These are phyloP conservation scores for Cucurbita argyrosperma DNA, from an alignment of 306 rosid species.

Conservation along the genomic window DNA sequence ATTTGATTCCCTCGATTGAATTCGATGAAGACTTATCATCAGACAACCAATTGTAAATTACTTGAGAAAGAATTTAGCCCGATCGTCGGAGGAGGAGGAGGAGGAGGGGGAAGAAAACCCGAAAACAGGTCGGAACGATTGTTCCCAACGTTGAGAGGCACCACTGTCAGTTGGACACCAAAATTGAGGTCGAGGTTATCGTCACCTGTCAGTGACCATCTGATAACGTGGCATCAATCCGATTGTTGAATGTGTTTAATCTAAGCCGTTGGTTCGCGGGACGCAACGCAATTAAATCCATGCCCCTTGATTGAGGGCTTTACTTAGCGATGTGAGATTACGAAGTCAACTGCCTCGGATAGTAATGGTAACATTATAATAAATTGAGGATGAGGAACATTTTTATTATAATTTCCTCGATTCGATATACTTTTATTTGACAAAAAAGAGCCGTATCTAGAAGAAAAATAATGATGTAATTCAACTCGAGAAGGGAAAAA, in stretches of 20 bases:
- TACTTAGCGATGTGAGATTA: neutral
- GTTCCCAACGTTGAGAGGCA: neutral
- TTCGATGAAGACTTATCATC: neutral
- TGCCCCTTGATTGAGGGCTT: neutral
- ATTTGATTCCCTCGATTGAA: neutral
- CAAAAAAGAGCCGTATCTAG: neutral
- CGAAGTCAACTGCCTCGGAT: neutral
- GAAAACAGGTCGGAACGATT: neutral
- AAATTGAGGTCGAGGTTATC: neutral
- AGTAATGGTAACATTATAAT: neutral
- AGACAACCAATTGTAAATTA: neutral
- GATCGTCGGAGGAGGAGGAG: neutral
- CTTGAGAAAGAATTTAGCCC: neutral
- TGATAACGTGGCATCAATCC: neutral
- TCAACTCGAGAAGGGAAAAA: neutral
- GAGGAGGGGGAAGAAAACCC: neutral
- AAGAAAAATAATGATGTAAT: neutral
- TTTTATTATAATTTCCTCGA: neutral
- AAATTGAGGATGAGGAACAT: neutral
- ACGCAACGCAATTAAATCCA: neutral
- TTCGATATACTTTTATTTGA: neutral
- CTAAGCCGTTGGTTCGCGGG: neutral
- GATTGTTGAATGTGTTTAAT: neutral
- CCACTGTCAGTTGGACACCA: slow-evolving; percentile 2
- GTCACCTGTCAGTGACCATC: slow-evolving; percentile 9